phyloP scores from a whole-genome alignment of 2,329 filamentous ascomycete species.

The Epichloe coenophiala region DNA sequence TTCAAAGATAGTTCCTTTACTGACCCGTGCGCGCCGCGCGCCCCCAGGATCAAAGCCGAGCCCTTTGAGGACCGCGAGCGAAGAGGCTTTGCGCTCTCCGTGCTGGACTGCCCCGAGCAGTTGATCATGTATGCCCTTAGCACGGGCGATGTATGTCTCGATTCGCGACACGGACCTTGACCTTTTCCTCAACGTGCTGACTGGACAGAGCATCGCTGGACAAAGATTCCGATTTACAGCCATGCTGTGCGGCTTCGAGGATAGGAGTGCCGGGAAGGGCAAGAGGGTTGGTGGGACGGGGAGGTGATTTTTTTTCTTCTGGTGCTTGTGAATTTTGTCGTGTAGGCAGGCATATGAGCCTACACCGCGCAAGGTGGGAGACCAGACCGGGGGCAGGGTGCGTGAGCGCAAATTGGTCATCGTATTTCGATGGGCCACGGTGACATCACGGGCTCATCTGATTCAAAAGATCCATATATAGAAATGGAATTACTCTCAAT shows the following conservation, averaged over 20 bases:
- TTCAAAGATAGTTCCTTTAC: not conserved
- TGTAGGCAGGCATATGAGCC: not conserved
- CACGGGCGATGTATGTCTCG: constrained; percentile 35
- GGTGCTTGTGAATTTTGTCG: too few relatives aligned
- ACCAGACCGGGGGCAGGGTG: too few relatives aligned
- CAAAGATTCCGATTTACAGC: constrained; percentile 43
- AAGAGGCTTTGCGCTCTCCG: constrained; percentile 35
- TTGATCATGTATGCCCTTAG: constrained; percentile 46
- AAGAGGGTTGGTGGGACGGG: not conserved
- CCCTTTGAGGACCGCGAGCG: constrained; percentile 28
- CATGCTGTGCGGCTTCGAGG: constrained; percentile 38
- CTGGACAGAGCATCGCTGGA: constrained; percentile 36
- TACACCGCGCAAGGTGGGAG: too few relatives aligned
- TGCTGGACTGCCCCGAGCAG: constrained; percentile 43
- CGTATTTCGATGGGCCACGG: too few relatives aligned
- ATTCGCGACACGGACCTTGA: accelerated
- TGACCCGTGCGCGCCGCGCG: too few relatives aligned
- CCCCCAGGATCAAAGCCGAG: constrained; percentile 16
- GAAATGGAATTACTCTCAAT: too few relatives aligned
- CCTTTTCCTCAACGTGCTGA: not conserved
- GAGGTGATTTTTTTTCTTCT: not conserved
- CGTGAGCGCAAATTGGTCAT: too few relatives aligned
- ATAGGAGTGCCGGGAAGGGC: not conserved
- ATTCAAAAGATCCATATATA: too few relatives aligned
- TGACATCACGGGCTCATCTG: too few relatives aligned